Base-by-base conservation (phyloP, 345 rosid species). In the Citrus maxima region DNA sequence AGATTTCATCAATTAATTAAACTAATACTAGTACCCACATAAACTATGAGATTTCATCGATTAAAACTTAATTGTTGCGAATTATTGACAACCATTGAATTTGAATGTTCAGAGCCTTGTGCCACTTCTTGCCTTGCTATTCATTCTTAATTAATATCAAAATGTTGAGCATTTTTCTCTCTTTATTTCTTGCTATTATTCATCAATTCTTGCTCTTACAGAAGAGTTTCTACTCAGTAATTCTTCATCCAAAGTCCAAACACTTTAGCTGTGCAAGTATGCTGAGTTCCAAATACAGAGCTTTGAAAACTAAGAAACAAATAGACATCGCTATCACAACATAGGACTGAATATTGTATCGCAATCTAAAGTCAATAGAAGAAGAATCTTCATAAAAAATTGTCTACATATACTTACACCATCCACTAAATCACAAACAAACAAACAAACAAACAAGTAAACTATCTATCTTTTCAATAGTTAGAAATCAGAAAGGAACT, bases 391-490 rank as follows among this genome's bases (percentile, higher is more conserved):
- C 22, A 40, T 2, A 34, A 40, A n/a, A 61, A 38, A 12, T 38
- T 69, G 35, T 37, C 28, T 63, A 46, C 1, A 65, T 21, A 18
- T 62, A 78, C 49, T 70, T 51, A n/a, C 60, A 80, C 38, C 34
- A 67, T 58, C 22, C 34, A 55, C 74, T 74, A 74, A 56, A 72
- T 69, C 63, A 77, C 22, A 51, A 37, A 46, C 54, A 49, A 78
- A 37, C 46, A 72, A 46, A n/a, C n/a, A n/a, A n/a, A 37, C 46
- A 40, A 40, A 40, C 13, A 10, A 49, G 37, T 10, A 34, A 55
- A 22, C 18, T 5, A 37, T 19, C 56, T 56, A 65, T 69, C 37
- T 70, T 67, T 35, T 37, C 63, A 51, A 49, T 13, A 51, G 74
- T 34, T 38, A 19, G 40, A 38, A 27, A 55, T 16, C 60, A 14